phyloP scores from a whole-genome alignment of 768 basidiomycete genomes.

The Tricholoma sp. region DNA sequence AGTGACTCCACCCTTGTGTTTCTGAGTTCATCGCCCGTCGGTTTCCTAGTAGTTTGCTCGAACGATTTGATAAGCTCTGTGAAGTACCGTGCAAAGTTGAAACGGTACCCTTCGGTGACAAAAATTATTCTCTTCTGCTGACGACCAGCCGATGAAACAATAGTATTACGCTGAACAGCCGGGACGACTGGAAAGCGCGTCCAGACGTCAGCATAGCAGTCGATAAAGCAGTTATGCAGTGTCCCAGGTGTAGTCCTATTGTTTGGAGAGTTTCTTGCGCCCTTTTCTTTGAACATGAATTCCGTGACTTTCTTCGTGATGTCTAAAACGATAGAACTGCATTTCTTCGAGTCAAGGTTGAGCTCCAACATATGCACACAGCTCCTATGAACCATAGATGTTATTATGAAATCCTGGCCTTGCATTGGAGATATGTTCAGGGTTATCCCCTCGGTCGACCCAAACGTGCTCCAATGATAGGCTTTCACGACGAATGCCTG shows the following conservation, averaged over 20 bases:
- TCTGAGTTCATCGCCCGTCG: slow-evolving; percentile 39
- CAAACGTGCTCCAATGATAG: slow-evolving; percentile 56
- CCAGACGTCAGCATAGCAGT: slow-evolving; percentile 55
- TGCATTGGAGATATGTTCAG: slow-evolving; percentile 27
- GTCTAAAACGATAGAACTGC: slow-evolving; percentile 40
- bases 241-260: slow-evolving; percentile 16
- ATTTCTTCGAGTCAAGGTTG: slow-evolving; percentile 24
- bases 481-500: slow-evolving; percentile 23
- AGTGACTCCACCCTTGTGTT: slow-evolving; percentile 30
- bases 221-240: slow-evolving; percentile 45
- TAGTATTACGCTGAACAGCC: slow-evolving; percentile 42
- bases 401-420: slow-evolving; percentile 25
- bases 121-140: slow-evolving; percentile 35
- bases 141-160: slow-evolving; percentile 29
- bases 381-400: slow-evolving; percentile 39
- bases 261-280: slow-evolving; percentile 14
- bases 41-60: slow-evolving; percentile 47
- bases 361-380: slow-evolving; percentile 40
- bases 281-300: slow-evolving; percentile 48
- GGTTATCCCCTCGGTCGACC: slow-evolving; percentile 39
- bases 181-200: slow-evolving; percentile 54
- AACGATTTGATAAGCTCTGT: slow-evolving; percentile 39
- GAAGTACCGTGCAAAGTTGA: slow-evolving; percentile 38
- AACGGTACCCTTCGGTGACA: slow-evolving; percentile 32
- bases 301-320: slow-evolving; percentile 54